Evolutionary conservation across 2,329 filamentous ascomycete species (phyloP).

Genomic region (Beauveria asiatica): DNA sequence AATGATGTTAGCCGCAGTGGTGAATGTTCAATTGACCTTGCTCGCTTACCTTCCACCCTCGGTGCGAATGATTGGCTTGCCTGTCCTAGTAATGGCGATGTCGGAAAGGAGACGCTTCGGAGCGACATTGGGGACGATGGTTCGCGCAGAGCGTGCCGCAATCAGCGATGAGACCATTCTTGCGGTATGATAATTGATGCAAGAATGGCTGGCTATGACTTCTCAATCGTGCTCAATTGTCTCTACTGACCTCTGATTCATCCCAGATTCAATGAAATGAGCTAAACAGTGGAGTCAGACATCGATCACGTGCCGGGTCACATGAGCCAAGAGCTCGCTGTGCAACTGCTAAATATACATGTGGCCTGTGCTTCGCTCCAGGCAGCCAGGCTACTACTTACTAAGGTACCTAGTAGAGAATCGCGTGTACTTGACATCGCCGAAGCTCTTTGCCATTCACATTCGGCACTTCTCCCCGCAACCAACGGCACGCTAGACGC

Average conservation of each 20-base stretch:
- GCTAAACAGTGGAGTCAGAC: background rate
- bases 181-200: conserved; percentile 21
- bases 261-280: background rate
- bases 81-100: conserved; percentile 87
- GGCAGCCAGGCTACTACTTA: background rate
- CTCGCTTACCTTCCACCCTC: conserved; percentile 75
- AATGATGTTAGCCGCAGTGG: conserved; percentile 19
- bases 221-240: background rate
- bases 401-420: background rate
- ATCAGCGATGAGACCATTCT: conserved; percentile 50
- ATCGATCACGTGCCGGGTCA: background rate
- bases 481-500: background rate
- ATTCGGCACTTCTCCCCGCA: background rate
- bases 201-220: conserved; percentile 19
- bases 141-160: conserved; percentile 45
- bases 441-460: background rate
- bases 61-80: conserved; percentile 84
- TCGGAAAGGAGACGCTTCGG: conserved; percentile 60
- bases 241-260: background rate
- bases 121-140: conserved; percentile 36
- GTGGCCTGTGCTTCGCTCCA: background rate
- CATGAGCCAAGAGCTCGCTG: background rate
- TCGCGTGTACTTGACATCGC: conserved; percentile 2
- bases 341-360: background rate
- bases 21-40: conserved; percentile 17